Conservation (phyloP, 2,329 filamentous ascomycete species). For the Nemania sp. region DNA sequence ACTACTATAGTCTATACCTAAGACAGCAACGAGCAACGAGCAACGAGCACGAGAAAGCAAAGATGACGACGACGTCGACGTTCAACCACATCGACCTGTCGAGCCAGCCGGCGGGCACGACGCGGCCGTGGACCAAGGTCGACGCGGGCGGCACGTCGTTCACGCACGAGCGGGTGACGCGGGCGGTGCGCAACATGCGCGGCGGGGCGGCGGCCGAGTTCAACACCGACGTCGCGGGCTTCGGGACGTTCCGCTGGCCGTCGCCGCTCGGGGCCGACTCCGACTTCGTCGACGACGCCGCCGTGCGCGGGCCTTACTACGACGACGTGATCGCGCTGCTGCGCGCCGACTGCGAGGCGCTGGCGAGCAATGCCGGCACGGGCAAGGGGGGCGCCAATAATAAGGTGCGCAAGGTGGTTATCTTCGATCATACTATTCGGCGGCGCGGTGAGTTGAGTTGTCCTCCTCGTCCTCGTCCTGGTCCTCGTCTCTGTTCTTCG, state of each 20-base stretch:
- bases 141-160: slow-evolving; percentile 63
- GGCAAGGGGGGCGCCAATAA: slow-evolving; percentile 14
- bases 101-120: slow-evolving; percentile 46
- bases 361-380: slow-evolving; percentile 42
- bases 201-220: slow-evolving; percentile 52
- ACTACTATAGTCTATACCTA: no score
- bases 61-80: slow-evolving; percentile 58
- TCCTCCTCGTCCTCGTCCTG: no score
- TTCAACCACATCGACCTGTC: slow-evolving; percentile 66
- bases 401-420: slow-evolving; percentile 50
- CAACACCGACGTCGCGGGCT: slow-evolving; percentile 62
- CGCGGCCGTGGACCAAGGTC: slow-evolving; percentile 67
- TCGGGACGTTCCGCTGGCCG: slow-evolving; percentile 58
- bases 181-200: slow-evolving; percentile 60
- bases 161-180: slow-evolving; percentile 49
- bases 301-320: slow-evolving; percentile 64
- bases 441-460: no score
- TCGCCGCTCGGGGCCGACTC: slow-evolving; percentile 60
- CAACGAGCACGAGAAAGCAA: slow-evolving; percentile 26
- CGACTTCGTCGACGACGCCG: slow-evolving; percentile 58
- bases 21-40: neutral
- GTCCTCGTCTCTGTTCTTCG: no score
- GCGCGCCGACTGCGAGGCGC: slow-evolving; percentile 46
- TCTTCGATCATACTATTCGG: slow-evolving; percentile 76
- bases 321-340: slow-evolving; percentile 63